These are phyloP conservation scores for Crucibulum laeve DNA, from an alignment of 768 basidiomycete species.

Conservation along the genomic window DNA sequence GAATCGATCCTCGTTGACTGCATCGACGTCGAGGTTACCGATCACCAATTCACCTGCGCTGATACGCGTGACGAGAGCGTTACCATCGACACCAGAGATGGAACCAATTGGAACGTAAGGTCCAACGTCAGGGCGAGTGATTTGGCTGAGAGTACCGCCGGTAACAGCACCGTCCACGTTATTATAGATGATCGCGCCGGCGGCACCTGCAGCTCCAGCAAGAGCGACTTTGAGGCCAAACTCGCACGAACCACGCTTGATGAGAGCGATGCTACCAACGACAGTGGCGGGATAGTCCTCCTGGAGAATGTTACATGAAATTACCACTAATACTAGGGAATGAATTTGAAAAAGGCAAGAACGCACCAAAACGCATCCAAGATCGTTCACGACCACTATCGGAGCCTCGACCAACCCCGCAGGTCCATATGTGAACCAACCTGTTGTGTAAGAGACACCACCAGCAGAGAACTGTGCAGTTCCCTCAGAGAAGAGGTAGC, in stretches of 20 bases:
- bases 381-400: conserved; percentile 16
- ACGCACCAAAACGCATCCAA: conserved; percentile 20
- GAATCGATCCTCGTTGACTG: conserved; percentile 17
- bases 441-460: conserved; percentile 10
- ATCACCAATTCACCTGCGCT: conserved; percentile 15
- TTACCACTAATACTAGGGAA: background rate
- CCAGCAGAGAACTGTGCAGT: conserved; percentile 13
- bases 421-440: conserved; percentile 19
- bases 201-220: conserved; percentile 20
- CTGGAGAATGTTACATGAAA: conserved; percentile 9
- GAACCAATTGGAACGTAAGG: conserved; percentile 20
- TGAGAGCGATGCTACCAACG: conserved; percentile 21
- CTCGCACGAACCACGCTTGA: conserved; percentile 21
- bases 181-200: conserved; percentile 23
- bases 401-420: conserved; percentile 18
- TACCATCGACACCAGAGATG: conserved; percentile 18
- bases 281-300: conserved; percentile 18
- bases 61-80: conserved; percentile 16
- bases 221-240: conserved; percentile 22
- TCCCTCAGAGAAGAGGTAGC: conserved; percentile 21
- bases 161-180: conserved; percentile 18
- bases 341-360: background rate
- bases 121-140: conserved; percentile 14
- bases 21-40: conserved; percentile 19
- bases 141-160: conserved; percentile 18